These are phyloP conservation scores for Podaxis sp. DNA, from an alignment of 768 basidiomycete species.

Conservation along the genomic window DNA sequence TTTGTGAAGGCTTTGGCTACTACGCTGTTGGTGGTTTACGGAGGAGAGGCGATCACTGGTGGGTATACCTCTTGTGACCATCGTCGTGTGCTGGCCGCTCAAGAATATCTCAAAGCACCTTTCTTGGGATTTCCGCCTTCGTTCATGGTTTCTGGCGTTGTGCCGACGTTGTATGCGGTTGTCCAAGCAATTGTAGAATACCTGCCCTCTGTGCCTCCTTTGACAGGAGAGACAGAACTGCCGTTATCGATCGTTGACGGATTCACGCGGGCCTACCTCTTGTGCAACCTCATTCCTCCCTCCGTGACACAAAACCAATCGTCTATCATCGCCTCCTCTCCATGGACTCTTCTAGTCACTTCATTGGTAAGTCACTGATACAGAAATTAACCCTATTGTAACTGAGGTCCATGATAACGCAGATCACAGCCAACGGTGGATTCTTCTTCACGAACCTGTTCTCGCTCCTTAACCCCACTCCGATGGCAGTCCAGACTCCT, in stretches of 20 bases:
- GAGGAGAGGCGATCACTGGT: slow-evolving; percentile 75
- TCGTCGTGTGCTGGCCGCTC: slow-evolving; percentile 4
- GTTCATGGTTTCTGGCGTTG: slow-evolving; percentile 73
- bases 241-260: slow-evolving; percentile 76
- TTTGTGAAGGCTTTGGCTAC: slow-evolving; percentile 57
- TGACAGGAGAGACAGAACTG: slow-evolving; percentile 59
- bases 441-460: slow-evolving; percentile 78
- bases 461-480: slow-evolving; percentile 58
- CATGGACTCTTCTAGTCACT: slow-evolving; percentile 73
- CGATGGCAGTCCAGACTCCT: slow-evolving; percentile 70
- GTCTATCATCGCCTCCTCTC: slow-evolving; percentile 55
- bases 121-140: slow-evolving; percentile 67
- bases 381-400: background rate
- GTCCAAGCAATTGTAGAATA: slow-evolving; percentile 61
- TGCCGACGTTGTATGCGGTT: slow-evolving; percentile 58
- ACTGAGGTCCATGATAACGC: slow-evolving; percentile 4
- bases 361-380: slow-evolving; percentile 54
- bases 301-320: slow-evolving; percentile 54
- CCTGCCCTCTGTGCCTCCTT: slow-evolving; percentile 54
- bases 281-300: slow-evolving; percentile 77
- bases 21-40: slow-evolving; percentile 69
- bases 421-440: slow-evolving; percentile 76
- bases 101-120: slow-evolving; percentile 41
- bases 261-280: slow-evolving; percentile 72
- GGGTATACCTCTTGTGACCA: slow-evolving; percentile 20